These are phyloP conservation scores for Amylostereum areolatum DNA, from an alignment of 1,284 basidiomycete species.

Conservation along the genomic window DNA sequence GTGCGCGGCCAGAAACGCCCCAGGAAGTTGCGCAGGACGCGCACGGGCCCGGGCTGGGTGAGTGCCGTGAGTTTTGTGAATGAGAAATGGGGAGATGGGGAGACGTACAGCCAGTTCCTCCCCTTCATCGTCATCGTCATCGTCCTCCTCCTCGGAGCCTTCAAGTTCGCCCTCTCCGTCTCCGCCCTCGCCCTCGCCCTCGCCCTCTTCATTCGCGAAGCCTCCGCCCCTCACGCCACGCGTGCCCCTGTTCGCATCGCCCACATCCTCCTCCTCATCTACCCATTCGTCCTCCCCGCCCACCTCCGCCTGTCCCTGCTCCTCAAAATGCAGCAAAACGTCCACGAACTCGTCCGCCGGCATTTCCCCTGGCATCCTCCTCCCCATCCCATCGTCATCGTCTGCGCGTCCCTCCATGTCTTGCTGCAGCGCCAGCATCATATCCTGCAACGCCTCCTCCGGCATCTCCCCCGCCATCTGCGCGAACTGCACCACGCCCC, in stretches of 20 bases:
- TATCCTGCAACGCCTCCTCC: slow-evolving; percentile 51
- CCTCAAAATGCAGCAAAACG: slow-evolving; percentile 18
- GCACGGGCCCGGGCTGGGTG: slow-evolving; percentile 53
- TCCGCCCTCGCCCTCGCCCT: slow-evolving; percentile 13
- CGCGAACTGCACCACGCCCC: slow-evolving; percentile 58
- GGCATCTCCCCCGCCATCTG: slow-evolving; percentile 52
- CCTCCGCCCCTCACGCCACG: slow-evolving; percentile 13
- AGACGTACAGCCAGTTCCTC: slow-evolving; percentile 26
- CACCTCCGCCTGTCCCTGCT: slow-evolving; percentile 12
- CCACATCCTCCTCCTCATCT: slow-evolving; percentile 20
- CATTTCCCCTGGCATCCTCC: no score
- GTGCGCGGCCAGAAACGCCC: slow-evolving; percentile 44
- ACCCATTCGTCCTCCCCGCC: slow-evolving; percentile 21
- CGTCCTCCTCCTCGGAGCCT: slow-evolving; percentile 16
- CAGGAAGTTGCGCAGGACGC: slow-evolving; percentile 55
- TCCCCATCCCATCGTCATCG: slow-evolving; percentile 9
- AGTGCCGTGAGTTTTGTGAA: slow-evolving; percentile 3
- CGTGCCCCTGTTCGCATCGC: slow-evolving; percentile 9
- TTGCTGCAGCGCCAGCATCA: slow-evolving; percentile 34
- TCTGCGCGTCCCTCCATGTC: slow-evolving; percentile 17
- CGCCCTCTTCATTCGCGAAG: slow-evolving; percentile 13
- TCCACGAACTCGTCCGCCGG: slow-evolving; percentile 19
- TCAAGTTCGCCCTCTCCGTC: no score
- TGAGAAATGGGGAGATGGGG: neutral
- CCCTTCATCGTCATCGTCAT: slow-evolving; percentile 26